These are phyloP conservation scores for Ascochyta koolunga DNA, from an alignment of 2,329 filamentous ascomycete species.

Conservation along the genomic window DNA sequence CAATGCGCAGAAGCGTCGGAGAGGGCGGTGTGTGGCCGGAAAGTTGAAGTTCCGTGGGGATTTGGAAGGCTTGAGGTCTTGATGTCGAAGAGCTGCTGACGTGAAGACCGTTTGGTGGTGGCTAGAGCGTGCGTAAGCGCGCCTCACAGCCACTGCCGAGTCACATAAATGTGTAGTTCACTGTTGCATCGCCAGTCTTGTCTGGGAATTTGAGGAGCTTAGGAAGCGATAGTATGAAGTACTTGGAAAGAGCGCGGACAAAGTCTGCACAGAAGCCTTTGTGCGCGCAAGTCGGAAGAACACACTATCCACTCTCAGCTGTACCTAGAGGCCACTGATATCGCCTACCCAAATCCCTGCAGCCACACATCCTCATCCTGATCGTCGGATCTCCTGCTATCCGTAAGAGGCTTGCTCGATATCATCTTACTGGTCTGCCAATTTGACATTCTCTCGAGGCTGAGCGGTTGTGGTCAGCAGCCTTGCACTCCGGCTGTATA, in stretches of 20 bases:
- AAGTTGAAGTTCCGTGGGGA: constrained; percentile 24
- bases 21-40: constrained; percentile 23
- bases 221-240: background rate
- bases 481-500: background rate
- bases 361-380: background rate
- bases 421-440: background rate
- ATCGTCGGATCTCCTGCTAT: background rate
- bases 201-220: background rate
- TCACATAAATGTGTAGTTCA: background rate
- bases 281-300: background rate
- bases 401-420: background rate
- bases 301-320: background rate
- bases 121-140: constrained; percentile 15
- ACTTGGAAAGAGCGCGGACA: background rate
- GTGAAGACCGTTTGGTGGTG: constrained; percentile 12
- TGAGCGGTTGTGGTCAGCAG: constrained; percentile 11
- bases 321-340: background rate
- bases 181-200: background rate
- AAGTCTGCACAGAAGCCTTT: background rate
- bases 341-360: background rate
- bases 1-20: constrained; percentile 7
- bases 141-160: background rate
- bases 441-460: constrained; percentile 5
- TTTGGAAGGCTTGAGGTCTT: constrained; percentile 8
- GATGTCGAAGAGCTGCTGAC: constrained; percentile 7